Evolutionary conservation across 192 early-diverging fungal genomes (phyloP), one percentile per base, ranked within the genome.

Genomic region (Rhizoclosmatium globosum): DNA sequence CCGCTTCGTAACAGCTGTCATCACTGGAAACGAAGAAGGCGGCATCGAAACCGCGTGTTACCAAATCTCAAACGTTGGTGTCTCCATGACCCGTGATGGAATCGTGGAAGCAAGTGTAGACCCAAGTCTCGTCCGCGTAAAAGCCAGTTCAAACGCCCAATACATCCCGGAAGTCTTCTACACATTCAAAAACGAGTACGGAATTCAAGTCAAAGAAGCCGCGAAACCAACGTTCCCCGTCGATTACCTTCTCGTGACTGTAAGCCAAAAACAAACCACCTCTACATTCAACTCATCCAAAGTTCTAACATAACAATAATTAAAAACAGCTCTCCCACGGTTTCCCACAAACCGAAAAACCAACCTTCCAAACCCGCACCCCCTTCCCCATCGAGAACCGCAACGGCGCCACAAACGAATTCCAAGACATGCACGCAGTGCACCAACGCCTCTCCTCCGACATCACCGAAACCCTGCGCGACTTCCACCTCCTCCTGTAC

Each of bases 121-220:
- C 45, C 96, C 98, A 3, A 86, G 88, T 38, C 87, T 95, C 67
- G 92, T 98, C 93, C 90, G 94, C 3, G 95, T 98, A 23, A 89
- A 91, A 76, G 91, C 92, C 69, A 81, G 91, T 21, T 92, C 90
- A 4, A 83, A 87, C 71, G 87, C 92, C 46, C 89, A 93, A 38
- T 99, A 99, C 81, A 94, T 99, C 23, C 98, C 97, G 0, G 98
- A 99, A 48, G 92, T 99, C 21, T 96, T 98, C 79, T 99, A 97
- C 88, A 94, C 93, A 82, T 96, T 94, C 83, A 95, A 92, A 79
- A 99, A 99, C 88, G 90, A 97, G 81, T 99, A 99, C 84, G 92
- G 92, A 21, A 81, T 96, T 11, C 82, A 91, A 47, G 97, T 98
- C 3, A 89, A 95, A 68, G 90, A 95, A 61, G 89, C 92, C 42